Conservation (phyloP, 2,329 filamentous ascomycete genomes). For the Sclerotinia nivalis region DNA sequence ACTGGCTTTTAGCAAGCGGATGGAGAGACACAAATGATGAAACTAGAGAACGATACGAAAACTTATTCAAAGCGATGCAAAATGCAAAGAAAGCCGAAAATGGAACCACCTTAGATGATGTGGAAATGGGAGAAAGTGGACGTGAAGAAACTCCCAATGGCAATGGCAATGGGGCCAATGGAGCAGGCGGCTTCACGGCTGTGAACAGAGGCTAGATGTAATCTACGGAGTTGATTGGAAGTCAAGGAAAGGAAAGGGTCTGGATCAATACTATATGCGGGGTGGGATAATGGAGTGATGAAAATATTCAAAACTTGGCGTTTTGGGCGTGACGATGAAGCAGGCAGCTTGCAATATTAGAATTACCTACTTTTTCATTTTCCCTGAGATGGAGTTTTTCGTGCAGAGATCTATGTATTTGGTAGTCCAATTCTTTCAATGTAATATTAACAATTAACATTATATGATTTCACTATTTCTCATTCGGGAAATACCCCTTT, state of each 20-base stretch:
- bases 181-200: constrained; percentile 37
- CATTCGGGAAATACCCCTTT: no score
- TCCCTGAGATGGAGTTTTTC: not conserved
- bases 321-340: not conserved
- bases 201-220: constrained; percentile 34
- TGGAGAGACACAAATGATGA: constrained; percentile 34
- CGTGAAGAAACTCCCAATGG: constrained; percentile 30
- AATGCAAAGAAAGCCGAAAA: constrained; percentile 22
- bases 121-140: constrained; percentile 41
- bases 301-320: constrained; percentile 14
- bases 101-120: constrained; percentile 34
- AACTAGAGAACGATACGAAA: constrained; percentile 14
- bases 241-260: constrained; percentile 10
- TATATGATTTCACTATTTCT: not conserved
- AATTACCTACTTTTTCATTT: not conserved
- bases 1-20: constrained; percentile 34
- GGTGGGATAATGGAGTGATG: not conserved
- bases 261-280: constrained; percentile 2
- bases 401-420: not conserved
- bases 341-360: constrained; percentile 16
- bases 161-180: constrained; percentile 24
- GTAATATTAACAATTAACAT: constrained; percentile 14
- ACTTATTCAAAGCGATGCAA: constrained; percentile 2
- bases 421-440: not conserved
- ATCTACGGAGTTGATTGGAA: constrained; percentile 20